A percentile compares a stretch with the other conserved stretches of the same genome.
These are phyloP conservation scores for Hibiscus mutabilis DNA, from an alignment of 345 rosid genomes.

Conservation along the genomic window DNA sequence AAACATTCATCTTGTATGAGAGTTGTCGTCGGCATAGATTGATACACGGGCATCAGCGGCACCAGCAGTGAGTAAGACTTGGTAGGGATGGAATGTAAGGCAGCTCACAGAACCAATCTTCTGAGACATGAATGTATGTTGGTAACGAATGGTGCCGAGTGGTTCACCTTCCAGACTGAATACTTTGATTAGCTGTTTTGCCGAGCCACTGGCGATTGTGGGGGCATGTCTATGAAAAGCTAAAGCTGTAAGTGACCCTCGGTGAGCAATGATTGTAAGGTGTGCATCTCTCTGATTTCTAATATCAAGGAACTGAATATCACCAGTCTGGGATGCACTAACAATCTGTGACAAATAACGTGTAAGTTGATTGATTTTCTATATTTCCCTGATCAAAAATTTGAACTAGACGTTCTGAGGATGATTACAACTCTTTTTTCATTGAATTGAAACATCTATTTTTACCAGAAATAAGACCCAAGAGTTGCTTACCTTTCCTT, in stretches of 20 bases:
- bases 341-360: constrained; percentile 55
- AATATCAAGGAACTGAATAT: constrained; percentile 80
- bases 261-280: constrained; percentile 73
- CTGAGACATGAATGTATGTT: constrained; percentile 85
- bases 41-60: constrained; percentile 76
- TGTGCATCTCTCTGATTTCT: constrained; percentile 54
- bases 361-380: background rate
- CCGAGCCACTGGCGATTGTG: constrained; percentile 83
- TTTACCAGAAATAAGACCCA: background rate
- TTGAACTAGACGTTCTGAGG: background rate
- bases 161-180: constrained; percentile 70
- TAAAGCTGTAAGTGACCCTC: constrained; percentile 91
- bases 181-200: constrained; percentile 73
- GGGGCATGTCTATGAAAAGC: constrained; percentile 98
- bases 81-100: constrained; percentile 93
- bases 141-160: constrained; percentile 62
- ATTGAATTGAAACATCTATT: background rate
- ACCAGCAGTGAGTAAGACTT: constrained; percentile 85
- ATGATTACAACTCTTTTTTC: background rate
- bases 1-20: constrained; percentile 33
- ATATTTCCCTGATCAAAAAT: background rate
- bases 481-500: constrained; percentile 53
- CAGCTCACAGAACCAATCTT: constrained; percentile 94
- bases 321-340: constrained; percentile 98
- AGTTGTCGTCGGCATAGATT: constrained; percentile 55